These are phyloP conservation scores for Eleusine indica DNA, from an alignment of 176 grass and related monocot species.

Conservation along the genomic window DNA sequence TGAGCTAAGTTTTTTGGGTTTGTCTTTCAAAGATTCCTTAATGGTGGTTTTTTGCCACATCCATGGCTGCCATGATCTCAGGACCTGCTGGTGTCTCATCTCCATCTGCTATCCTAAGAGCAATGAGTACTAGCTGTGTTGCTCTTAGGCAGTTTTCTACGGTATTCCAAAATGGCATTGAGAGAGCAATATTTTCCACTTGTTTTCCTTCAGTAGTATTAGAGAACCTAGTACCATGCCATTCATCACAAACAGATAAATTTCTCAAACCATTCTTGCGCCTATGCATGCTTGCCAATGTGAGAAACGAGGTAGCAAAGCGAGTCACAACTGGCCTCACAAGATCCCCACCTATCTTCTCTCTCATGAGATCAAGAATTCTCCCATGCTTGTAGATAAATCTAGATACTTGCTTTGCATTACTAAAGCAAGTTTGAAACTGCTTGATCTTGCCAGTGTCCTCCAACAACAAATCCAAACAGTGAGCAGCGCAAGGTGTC, in stretches of 20 bases:
- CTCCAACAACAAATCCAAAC: not conserved
- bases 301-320: slow-evolving; percentile 1
- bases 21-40: no score
- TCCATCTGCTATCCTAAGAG: not conserved
- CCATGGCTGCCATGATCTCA: no score
- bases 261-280: not conserved
- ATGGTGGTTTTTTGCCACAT: no score
- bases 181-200: not conserved
- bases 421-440: not conserved
- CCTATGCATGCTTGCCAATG: not conserved
- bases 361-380: not conserved
- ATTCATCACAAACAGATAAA: not conserved
- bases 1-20: no score
- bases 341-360: not conserved
- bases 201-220: not conserved
- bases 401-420: not conserved
- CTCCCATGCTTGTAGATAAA: slow-evolving; percentile 13
- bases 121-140: not conserved
- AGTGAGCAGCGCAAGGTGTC: not conserved
- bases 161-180: not conserved
- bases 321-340: not conserved
- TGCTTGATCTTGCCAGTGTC: not conserved
- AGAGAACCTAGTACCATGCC: not conserved
- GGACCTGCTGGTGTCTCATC: not conserved
- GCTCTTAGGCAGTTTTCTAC: not conserved